These are phyloP conservation scores for Fusarium transvaalense DNA, from an alignment of 2,329 filamentous ascomycete genomes.

Conservation along the genomic window DNA sequence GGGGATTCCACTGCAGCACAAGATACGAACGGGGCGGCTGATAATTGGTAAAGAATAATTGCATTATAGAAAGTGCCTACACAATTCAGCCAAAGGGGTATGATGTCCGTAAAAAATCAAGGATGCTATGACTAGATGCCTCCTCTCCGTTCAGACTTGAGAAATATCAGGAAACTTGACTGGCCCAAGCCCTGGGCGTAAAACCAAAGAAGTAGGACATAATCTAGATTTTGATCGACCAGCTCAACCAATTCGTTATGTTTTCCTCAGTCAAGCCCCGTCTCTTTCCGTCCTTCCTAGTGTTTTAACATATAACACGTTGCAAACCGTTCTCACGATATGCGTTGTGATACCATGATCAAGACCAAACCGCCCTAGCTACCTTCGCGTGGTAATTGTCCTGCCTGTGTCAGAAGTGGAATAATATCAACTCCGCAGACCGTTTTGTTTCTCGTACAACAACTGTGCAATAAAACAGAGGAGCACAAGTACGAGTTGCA, in stretches of 20 bases:
- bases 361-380: constrained; percentile 22
- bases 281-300: not conserved
- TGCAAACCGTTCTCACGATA: constrained; percentile 12
- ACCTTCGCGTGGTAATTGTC: constrained; percentile 23
- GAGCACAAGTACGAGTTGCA: constrained; percentile 34
- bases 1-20: constrained; percentile 50
- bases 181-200: too few species aligned
- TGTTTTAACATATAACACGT: not conserved
- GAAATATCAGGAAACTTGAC: not conserved
- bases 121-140: constrained; percentile 29
- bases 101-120: constrained; percentile 42
- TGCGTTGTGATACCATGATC: constrained; percentile 18
- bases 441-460: constrained; percentile 18
- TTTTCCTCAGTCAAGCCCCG: not conserved
- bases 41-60: constrained; percentile 27
- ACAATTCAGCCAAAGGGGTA: constrained; percentile 21
- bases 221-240: not conserved
- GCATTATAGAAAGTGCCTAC: constrained; percentile 24
- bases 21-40: constrained; percentile 48
- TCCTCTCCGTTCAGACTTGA: constrained; percentile 12
- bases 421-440: constrained; percentile 18
- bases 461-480: constrained; percentile 25
- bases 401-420: constrained; percentile 34
- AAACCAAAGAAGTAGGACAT: not conserved
- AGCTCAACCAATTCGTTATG: not conserved